Evolutionary conservation across 164 flowering plant genomes (phyloP).

Genomic region (Litsea cubeba): DNA sequence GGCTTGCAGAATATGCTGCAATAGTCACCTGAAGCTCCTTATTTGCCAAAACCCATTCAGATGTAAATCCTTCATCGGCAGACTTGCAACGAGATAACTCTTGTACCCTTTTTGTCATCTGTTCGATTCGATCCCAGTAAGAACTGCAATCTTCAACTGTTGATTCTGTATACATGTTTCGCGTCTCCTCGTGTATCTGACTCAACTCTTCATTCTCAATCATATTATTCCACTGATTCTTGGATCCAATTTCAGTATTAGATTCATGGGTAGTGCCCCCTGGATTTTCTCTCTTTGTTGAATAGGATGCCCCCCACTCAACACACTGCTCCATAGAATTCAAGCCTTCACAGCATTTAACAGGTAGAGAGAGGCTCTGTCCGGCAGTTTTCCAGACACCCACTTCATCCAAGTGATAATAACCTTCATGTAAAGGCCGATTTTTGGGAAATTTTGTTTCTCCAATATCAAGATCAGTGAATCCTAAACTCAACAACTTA

Average conservation of each 20-base stretch:
- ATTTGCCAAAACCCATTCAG: conserved; percentile 7
- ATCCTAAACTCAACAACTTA: conserved; percentile 62
- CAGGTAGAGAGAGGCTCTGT: conserved; percentile 42
- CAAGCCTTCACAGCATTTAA: conserved; percentile 13
- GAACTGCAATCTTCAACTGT: conserved; percentile 23
- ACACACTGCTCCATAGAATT: conserved; percentile 11
- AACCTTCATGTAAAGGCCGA: conserved; percentile 21
- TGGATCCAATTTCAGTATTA: conserved; percentile 6
- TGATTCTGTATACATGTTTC: conserved; percentile 19
- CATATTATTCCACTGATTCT: not conserved
- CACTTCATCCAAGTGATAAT: conserved; percentile 19
- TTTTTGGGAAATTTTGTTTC: conserved; percentile 35
- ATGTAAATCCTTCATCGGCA: conserved; percentile 7
- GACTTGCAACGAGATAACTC: conserved; percentile 34
- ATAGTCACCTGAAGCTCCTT: conserved; percentile 6
- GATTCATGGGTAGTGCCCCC: conserved; percentile 8
- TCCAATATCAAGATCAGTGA: conserved; percentile 28
- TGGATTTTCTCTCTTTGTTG: conserved; percentile 12
- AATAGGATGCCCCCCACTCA: conserved; percentile 19
- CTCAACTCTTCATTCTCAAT: not conserved
- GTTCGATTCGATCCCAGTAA: conserved; percentile 54
- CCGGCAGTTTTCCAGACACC: conserved; percentile 18
- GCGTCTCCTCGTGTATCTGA: conserved; percentile 11
- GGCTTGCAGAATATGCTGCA: conserved; percentile 2
- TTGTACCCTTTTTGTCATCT: conserved; percentile 45